Conservation (phyloP, 1,284 basidiomycete species). For the Schizopora paradoxa region DNA sequence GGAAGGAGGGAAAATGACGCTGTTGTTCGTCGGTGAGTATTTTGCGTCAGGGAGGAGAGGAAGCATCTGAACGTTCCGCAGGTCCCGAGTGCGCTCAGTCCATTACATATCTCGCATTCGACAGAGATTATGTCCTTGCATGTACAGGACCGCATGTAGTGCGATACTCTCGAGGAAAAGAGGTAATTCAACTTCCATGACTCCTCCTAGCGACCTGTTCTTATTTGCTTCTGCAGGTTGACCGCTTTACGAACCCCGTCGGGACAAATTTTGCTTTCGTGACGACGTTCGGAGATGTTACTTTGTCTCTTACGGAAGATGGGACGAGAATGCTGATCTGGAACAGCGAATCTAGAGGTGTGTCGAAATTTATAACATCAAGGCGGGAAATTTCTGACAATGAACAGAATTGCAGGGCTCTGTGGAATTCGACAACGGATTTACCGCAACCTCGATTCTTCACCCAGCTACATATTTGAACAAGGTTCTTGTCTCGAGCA, state of each 20-base stretch:
- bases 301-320: constrained; percentile 77
- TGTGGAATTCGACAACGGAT: constrained; percentile 72
- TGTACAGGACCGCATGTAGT: constrained; percentile 67
- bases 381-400: too few relatives aligned
- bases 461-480: constrained; percentile 98
- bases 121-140: constrained; percentile 84
- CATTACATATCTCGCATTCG: constrained; percentile 77
- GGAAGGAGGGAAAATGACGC: constrained; percentile 90
- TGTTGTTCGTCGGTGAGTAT: constrained; percentile 87
- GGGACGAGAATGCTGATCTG: constrained; percentile 80
- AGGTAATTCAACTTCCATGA: constrained; percentile 42
- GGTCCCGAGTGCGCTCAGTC: constrained; percentile 73
- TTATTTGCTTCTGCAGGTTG: constrained; percentile 34
- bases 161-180: constrained; percentile 85
- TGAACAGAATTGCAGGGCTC: constrained; percentile 53
- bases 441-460: constrained; percentile 78
- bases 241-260: constrained; percentile 57
- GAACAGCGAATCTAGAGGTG: constrained; percentile 63
- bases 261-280: constrained; percentile 54
- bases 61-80: constrained; percentile 36
- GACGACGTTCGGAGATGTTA: constrained; percentile 73
- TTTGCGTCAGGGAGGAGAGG: too few relatives aligned
- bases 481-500: constrained; percentile 86
- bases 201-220: constrained; percentile 14
- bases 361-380: constrained; percentile 21